Evolutionary conservation across 306 rosid genomes (phyloP), one percentile per base, ranked within the genome.

Genomic region (Begonia loranthoides): DNA sequence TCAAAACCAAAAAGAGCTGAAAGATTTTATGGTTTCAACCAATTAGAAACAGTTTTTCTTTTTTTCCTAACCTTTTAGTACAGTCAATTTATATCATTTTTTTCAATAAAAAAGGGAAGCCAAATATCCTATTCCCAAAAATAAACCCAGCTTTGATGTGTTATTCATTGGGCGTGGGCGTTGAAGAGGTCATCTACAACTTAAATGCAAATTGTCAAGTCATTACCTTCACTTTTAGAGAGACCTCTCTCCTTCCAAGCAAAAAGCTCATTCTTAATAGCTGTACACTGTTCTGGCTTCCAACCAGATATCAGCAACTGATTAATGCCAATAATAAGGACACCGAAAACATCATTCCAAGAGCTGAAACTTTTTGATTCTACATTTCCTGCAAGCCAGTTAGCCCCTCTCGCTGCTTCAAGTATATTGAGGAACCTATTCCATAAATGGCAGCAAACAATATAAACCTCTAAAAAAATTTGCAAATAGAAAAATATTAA

Each of bases 221-320:
- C 16, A 52, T 48, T 55, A 90, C 97, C 97, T 86, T 90, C 95
- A 55, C 45, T 78, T 68, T 90, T 80, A 17, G 81, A 71, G 50
- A 86, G 77, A 59, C 92, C 99, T 83, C 74, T 78, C 57, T 73
- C 71, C 69, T 69, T 78, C 99, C 99, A 90, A 50, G 86, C 84
- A 72, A 71, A 69, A 60, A 90, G 84, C 64, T 90, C 99, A 69
- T 73, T 90, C 71, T 78, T 83, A 66, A 80, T 80, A 65, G 99
- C 94, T 65, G 58, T 72, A 57, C 95, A 86, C 74, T 90, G 95
- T 57, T 82, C 80, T 47, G 92, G 80, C 54, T 86, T 86, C 99
- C 99, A 90, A 21, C 74, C 66, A 70, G 95, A 82, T 65, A 90
- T 76, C 38, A 68, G 69, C 61, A 90, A 52, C 77, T 90, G 95